Conservation (phyloP, 2,329 filamentous ascomycete species). For the Trichoderma koningii region DNA sequence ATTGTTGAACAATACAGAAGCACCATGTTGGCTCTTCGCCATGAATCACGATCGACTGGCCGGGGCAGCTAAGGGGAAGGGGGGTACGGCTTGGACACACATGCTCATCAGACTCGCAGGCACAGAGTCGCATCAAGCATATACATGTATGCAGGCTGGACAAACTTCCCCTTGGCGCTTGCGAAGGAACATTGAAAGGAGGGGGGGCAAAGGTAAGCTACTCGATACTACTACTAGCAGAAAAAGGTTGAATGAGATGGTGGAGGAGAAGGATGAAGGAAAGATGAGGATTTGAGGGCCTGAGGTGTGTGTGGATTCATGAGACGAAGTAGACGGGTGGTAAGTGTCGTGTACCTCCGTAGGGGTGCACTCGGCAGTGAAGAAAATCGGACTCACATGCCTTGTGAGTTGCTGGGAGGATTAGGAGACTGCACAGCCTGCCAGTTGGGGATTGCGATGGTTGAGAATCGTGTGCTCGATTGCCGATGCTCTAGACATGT, state of each 20-base stretch:
- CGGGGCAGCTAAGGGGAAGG: constrained; percentile 2
- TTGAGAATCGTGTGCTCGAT: constrained; percentile 1
- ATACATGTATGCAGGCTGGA: constrained; percentile 23
- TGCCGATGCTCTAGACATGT: constrained; percentile 16
- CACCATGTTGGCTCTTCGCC: constrained; percentile 8
- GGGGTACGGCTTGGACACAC: constrained; percentile 1
- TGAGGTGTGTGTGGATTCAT: constrained; percentile 12
- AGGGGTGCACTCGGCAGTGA: background rate
- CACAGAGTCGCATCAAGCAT: constrained; percentile 24
- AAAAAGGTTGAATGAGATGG: constrained; percentile 3
- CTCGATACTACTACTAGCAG: constrained; percentile 4
- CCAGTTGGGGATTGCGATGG: too few species aligned
- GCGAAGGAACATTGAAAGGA: constrained; percentile 6
- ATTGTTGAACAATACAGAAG: background rate
- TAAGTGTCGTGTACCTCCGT: constrained; percentile 14
- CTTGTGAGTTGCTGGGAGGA: constrained; percentile 2
- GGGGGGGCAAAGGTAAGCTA: constrained; percentile 13
- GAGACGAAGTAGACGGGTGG: background rate
- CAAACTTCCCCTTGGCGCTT: constrained; percentile 26
- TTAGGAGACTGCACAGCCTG: background rate
- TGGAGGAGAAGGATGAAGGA: constrained; percentile 5
- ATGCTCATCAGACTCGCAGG: constrained; percentile 22
- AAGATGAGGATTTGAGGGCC: background rate
- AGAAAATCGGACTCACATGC: background rate
- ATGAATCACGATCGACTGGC: constrained; percentile 18